These are phyloP conservation scores for Suillus paluster DNA, from an alignment of 768 basidiomycete genomes.

Conservation along the genomic window DNA sequence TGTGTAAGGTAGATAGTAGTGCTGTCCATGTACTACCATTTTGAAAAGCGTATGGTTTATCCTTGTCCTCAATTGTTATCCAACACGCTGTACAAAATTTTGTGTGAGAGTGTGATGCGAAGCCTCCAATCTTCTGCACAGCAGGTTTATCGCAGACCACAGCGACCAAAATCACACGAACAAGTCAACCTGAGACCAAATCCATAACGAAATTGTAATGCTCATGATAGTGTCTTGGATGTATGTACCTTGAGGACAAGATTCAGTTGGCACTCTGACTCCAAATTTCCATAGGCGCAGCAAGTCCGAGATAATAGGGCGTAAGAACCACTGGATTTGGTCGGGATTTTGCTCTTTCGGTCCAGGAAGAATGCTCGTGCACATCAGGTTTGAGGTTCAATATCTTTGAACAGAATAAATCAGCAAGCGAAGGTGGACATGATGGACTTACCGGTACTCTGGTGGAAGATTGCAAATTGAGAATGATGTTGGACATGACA, in stretches of 20 bases:
- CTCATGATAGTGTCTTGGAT: too few species aligned
- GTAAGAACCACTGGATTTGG: constrained; percentile 30
- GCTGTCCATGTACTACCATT: too few species aligned
- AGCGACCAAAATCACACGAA: constrained; percentile 27
- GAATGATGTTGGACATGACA: constrained; percentile 38
- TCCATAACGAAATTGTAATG: too few species aligned
- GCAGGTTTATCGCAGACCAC: constrained; percentile 45
- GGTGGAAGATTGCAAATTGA: constrained; percentile 34
- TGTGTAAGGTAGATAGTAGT: too few species aligned
- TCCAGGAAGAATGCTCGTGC: constrained; percentile 29
- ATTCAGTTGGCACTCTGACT: neutral
- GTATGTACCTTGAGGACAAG: constrained; percentile 30
- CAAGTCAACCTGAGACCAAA: neutral
- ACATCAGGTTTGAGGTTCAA: constrained; percentile 12
- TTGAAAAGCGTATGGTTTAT: too few species aligned
- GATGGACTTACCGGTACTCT: constrained; percentile 29
- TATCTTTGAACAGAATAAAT: too few species aligned
- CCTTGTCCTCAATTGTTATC: too few species aligned
- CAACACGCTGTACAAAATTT: constrained; percentile 42
- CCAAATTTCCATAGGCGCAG: constrained; percentile 28
- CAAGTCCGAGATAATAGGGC: constrained; percentile 30
- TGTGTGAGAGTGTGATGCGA: constrained; percentile 34
- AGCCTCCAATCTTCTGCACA: constrained; percentile 38
- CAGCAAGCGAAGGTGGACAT: too few species aligned
- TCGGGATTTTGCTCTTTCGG: constrained; percentile 31